Evolutionary conservation across 805 yeast species (phyloP).

Genomic region (Starmerella scarabaei): DNA sequence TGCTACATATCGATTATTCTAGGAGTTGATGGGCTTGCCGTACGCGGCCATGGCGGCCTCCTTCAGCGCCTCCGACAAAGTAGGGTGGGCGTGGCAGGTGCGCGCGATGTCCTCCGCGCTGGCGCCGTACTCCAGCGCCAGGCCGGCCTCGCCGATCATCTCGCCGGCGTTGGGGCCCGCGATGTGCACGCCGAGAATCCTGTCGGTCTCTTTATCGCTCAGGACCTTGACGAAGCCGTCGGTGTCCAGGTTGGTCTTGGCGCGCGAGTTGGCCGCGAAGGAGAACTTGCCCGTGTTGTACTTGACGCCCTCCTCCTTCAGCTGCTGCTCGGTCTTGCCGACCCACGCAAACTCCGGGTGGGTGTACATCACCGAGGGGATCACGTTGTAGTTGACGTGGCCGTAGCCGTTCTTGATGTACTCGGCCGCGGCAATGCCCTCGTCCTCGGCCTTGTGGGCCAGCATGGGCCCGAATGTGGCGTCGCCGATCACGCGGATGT

Average conservation of each 20-base stretch:
- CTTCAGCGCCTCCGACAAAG: slow-evolving; percentile 93
- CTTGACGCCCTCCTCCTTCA: slow-evolving; percentile 80
- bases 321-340: slow-evolving; percentile 89
- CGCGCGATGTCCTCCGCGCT: slow-evolving; percentile 95
- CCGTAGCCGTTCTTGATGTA: slow-evolving; percentile 88
- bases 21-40: slow-evolving; percentile 81
- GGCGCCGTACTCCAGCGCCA: slow-evolving; percentile 98
- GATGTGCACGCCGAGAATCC: slow-evolving; percentile 92
- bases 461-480: slow-evolving; percentile 98
- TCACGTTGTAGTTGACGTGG: slow-evolving; percentile 94
- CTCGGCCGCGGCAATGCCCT: slow-evolving; percentile 97
- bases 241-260: slow-evolving; percentile 92
- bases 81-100: slow-evolving; percentile 98
- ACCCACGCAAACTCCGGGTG: slow-evolving; percentile 99
- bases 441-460: slow-evolving; percentile 99
- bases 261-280: slow-evolving; percentile 97
- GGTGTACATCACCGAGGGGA: slow-evolving; percentile 97
- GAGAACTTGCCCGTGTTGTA: slow-evolving; percentile 97
- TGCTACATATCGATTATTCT: slow-evolving; percentile 19
- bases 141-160: slow-evolving; percentile 97
- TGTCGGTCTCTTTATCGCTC: slow-evolving; percentile 94
- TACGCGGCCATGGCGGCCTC: slow-evolving; percentile 92
- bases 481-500: slow-evolving; percentile 96
- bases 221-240: slow-evolving; percentile 94
- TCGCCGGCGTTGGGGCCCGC: slow-evolving; percentile 99